A percentile compares a stretch with the other conserved stretches of the same genome.
Conservation (phyloP, 2,329 filamentous ascomycete species). For the Chaetomium sp. region DNA sequence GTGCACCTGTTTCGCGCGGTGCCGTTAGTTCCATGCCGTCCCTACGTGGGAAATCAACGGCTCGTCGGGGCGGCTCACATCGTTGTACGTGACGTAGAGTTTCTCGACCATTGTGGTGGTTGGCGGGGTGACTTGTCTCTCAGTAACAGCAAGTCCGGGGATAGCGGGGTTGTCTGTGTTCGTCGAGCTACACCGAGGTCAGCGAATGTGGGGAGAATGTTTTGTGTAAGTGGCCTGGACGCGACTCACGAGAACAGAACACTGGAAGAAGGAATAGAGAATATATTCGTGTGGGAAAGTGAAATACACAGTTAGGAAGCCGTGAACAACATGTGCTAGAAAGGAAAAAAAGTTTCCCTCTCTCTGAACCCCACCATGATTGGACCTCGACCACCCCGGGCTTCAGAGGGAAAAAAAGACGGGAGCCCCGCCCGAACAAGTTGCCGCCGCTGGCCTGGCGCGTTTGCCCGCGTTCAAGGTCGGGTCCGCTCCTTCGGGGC, state of each 20-base stretch:
- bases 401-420: conserved; percentile 7
- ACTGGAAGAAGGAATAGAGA: background rate
- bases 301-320: background rate
- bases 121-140: conserved; percentile 13
- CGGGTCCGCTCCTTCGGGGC: background rate
- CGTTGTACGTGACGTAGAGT: conserved; percentile 88
- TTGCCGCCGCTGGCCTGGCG: background rate
- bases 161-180: conserved; percentile 11
- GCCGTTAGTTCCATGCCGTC: background rate
- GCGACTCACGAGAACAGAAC: conserved; percentile 4
- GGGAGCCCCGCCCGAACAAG: conserved; percentile 17
- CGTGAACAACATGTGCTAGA: background rate
- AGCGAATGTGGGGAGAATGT: background rate
- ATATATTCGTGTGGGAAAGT: background rate
- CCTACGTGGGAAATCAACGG: background rate
- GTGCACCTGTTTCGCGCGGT: conserved; percentile 69
- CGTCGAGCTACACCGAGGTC: background rate
- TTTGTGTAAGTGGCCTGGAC: no score
- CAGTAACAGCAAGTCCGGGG: background rate
- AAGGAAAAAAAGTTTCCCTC: conserved; percentile 22
- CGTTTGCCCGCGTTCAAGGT: background rate
- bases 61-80: conserved; percentile 58
- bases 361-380: conserved; percentile 15
- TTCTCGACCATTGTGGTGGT: conserved; percentile 73
- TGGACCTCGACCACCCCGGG: background rate